A percentile compares a stretch with the other conserved stretches of the same genome.
phyloP scores from a whole-genome alignment of 768 basidiomycete genomes.

The Termitomyces sp. region DNA sequence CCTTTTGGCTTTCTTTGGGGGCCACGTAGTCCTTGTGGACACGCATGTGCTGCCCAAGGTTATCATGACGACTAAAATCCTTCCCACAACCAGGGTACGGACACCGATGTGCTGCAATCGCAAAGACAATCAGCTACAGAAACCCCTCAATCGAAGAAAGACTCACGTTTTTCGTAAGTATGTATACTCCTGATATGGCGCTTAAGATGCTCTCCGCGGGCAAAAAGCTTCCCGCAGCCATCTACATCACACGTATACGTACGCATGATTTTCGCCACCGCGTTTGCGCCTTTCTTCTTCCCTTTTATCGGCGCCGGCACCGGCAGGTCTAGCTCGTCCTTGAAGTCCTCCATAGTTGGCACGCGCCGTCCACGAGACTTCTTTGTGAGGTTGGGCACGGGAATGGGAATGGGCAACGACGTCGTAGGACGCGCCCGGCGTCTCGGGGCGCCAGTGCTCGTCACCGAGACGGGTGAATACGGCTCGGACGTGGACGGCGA shows the following conservation, averaged over 20 bases:
- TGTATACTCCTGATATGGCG: slow-evolving; percentile 79
- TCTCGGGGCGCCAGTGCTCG: neutral
- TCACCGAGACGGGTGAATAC: slow-evolving; percentile 2
- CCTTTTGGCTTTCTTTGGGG: slow-evolving; percentile 17
- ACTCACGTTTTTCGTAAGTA: slow-evolving; percentile 81
- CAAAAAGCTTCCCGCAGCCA: slow-evolving; percentile 79
- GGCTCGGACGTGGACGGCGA: slow-evolving; percentile 14
- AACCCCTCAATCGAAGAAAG: neutral
- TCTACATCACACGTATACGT: slow-evolving; percentile 65
- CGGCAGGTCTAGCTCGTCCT: slow-evolving; percentile 6
- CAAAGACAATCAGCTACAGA: neutral
- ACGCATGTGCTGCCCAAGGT: slow-evolving; percentile 85
- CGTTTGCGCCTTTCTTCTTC: slow-evolving; percentile 12
- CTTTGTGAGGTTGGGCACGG: slow-evolving; percentile 48
- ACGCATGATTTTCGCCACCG: slow-evolving; percentile 28
- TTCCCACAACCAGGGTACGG: slow-evolving; percentile 78
- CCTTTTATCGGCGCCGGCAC: slow-evolving; percentile 13
- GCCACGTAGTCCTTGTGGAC: slow-evolving; percentile 62
- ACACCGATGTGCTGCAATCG: slow-evolving; percentile 68
- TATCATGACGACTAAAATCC: slow-evolving; percentile 85
- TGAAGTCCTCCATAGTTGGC: slow-evolving; percentile 33
- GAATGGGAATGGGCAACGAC: slow-evolving; percentile 38
- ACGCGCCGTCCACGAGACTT: slow-evolving; percentile 46
- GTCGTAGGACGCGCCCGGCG: slow-evolving; percentile 21
- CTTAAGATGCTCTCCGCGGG: slow-evolving; percentile 77